phyloP scores from a whole-genome alignment of 768 basidiomycete genomes.

The Ephemerocybe angulata region DNA sequence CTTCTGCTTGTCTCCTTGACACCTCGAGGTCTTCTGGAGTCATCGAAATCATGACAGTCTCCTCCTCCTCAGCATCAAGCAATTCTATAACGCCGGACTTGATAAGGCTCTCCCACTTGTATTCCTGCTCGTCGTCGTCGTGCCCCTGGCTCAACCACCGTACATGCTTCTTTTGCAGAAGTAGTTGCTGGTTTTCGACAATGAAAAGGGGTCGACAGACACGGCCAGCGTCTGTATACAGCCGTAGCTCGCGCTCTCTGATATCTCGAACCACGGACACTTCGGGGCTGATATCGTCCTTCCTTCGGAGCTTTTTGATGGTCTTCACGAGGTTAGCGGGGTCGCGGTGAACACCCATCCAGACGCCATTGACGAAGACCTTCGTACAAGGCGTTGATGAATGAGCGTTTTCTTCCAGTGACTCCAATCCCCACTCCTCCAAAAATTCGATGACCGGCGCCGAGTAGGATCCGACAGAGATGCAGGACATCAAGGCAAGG shows the following conservation, averaged over 20 bases:
- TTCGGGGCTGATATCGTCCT: constrained; percentile 93
- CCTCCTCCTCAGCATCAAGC: constrained; percentile 97
- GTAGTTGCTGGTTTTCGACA: constrained; percentile 86
- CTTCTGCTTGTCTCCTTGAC: constrained; percentile 63
- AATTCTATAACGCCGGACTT: constrained; percentile 89
- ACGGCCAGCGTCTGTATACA: constrained; percentile 96
- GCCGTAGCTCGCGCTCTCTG: constrained; percentile 86
- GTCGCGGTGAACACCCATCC: constrained; percentile 98
- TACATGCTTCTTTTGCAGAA: constrained; percentile 81
- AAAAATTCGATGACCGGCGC: constrained; percentile 97
- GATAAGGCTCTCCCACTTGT: constrained; percentile 82
- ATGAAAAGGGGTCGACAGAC: constrained; percentile 97
- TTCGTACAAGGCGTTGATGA: constrained; percentile 84
- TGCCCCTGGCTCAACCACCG: constrained; percentile 59
- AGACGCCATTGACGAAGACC: constrained; percentile 98
- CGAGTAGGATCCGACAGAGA: constrained; percentile 94
- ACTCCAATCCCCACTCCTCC: constrained; percentile 97
- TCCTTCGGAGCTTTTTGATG: constrained; percentile 86
- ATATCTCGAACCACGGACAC: constrained; percentile 98
- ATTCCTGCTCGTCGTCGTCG: constrained; percentile 60
- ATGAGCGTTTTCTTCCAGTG: constrained; percentile 89
- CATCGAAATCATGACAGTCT: constrained; percentile 99
- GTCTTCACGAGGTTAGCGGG: constrained; percentile 90
- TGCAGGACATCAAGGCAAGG: constrained; percentile 94
- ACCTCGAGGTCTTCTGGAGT: constrained; percentile 92